Evolutionary conservation across 2,329 filamentous ascomycete genomes (phyloP), one percentile per base, ranked within the genome.

Genomic region (Sporothrix dimorphospora): DNA sequence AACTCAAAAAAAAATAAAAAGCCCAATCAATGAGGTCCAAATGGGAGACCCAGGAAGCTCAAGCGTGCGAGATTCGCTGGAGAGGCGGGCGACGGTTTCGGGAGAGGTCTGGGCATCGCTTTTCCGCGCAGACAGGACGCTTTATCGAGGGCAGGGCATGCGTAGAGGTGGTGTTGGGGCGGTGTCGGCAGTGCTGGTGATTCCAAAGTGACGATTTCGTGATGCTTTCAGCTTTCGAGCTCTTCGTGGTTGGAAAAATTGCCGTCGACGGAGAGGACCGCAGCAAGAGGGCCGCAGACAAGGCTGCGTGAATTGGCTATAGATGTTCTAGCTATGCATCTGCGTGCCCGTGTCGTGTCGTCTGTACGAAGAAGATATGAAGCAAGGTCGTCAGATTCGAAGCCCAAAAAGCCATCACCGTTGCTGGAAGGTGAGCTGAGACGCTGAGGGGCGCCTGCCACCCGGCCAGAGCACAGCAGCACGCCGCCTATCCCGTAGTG

Each of bases 361-460:
- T 53, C 16, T 67, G 12, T 21, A 3, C 16, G 7, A 9, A 30
- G 12, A 1, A 11, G 45, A 65, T n/a, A n/a, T n/a, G n/a, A 3
- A 16, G 27, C 11, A 21, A 12, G 16, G 65, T 24, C 21, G 45
- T 65, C 59, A 65, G 59, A 45, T 65, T 27, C 38, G 57, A 45
- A 4, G 59, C 38, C 38, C 59, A 27, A 65, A 65, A 42, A 45
- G n/a, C n/a, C 40, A 21, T 67, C 42, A n/a, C 45, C 8, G 45
- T 53, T 66, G 24, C 16, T 38, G 45, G 16, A 51, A 51, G 65
- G 45, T 67, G 65, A 66, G 65, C 65, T 67, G 65, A 67, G 65
- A 67, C 63, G 65, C 65, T 51, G 65, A 51, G 65, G 65, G 42
- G 65, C 30, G 27, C 63, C 42, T 47, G 24, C 40, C 40, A 24